These are phyloP conservation scores for Trichoderma citrinoviride DNA, from an alignment of 2,329 filamentous ascomycete genomes.

Conservation along the genomic window DNA sequence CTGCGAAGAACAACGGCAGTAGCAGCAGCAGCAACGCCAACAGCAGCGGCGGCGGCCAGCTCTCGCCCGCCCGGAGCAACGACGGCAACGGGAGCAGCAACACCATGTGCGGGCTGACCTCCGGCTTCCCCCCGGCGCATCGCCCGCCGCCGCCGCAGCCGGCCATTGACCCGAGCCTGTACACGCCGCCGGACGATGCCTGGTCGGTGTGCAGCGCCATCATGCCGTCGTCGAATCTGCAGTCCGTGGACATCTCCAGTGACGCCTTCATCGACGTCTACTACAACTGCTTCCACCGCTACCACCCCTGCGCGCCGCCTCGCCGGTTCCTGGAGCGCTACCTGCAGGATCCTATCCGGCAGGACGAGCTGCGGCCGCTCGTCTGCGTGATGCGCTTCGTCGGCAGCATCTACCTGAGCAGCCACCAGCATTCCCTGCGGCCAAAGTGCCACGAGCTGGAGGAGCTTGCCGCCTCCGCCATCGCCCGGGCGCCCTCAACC, in stretches of 20 bases:
- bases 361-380: conserved; percentile 26
- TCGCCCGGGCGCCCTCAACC: background rate
- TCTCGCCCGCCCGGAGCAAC: background rate
- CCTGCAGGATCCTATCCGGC: background rate
- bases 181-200: conserved; percentile 12
- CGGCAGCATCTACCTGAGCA: conserved; percentile 34
- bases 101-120: background rate
- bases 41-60: background rate
- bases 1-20: background rate
- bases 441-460: conserved; percentile 16
- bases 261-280: conserved; percentile 36
- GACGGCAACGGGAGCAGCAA: too few species aligned
- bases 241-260: background rate
- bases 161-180: conserved; percentile 1
- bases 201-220: background rate
- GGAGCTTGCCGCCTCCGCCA: conserved; percentile 1
- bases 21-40: background rate
- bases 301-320: conserved; percentile 34
- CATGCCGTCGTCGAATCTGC: background rate
- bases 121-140: background rate
- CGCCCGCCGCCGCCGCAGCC: background rate
- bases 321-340: conserved; percentile 23
- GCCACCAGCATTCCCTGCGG: conserved; percentile 10
- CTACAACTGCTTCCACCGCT: conserved; percentile 37
- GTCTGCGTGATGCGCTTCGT: conserved; percentile 34